Evolutionary conservation across 345 rosid genomes (phyloP).

Genomic region (Lagerstroemia speciosa): DNA sequence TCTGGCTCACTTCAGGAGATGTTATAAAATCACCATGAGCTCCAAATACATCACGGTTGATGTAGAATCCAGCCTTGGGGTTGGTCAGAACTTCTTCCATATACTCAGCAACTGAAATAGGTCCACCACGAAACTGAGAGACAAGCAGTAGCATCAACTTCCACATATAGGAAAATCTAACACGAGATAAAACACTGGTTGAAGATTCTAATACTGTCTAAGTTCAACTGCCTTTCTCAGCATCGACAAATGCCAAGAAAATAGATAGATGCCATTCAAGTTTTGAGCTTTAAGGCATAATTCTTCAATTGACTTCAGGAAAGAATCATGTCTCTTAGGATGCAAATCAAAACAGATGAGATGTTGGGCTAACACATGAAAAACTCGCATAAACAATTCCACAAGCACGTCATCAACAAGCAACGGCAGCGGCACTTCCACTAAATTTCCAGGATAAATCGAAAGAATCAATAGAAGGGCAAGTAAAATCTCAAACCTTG

Average conservation of each 20-base stretch:
- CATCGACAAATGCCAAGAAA: not conserved
- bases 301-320: not conserved
- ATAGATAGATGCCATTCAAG: not conserved
- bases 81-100: slow-evolving; percentile 96
- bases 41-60: slow-evolving; percentile 88
- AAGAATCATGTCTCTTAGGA: not conserved
- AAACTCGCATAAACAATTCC: not conserved
- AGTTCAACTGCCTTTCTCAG: not conserved
- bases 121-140: slow-evolving; percentile 80
- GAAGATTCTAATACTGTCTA: not conserved
- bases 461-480: not conserved
- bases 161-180: not conserved
- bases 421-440: not conserved
- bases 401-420: not conserved
- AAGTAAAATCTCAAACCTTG: slow-evolving; percentile 38
- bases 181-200: not conserved
- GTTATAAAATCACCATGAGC: slow-evolving; percentile 92
- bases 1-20: slow-evolving; percentile 95
- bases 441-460: not conserved
- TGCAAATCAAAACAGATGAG: not conserved
- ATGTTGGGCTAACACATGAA: not conserved
- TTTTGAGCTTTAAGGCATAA: not conserved
- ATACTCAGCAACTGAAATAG: slow-evolving; percentile 83
- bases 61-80: slow-evolving; percentile 81
- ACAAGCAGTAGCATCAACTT: slow-evolving; percentile 10